Evolutionary conservation across 257 asterid genomes (phyloP), one percentile per base, ranked within the genome.

Genomic region (Przewalskia tangutica): DNA sequence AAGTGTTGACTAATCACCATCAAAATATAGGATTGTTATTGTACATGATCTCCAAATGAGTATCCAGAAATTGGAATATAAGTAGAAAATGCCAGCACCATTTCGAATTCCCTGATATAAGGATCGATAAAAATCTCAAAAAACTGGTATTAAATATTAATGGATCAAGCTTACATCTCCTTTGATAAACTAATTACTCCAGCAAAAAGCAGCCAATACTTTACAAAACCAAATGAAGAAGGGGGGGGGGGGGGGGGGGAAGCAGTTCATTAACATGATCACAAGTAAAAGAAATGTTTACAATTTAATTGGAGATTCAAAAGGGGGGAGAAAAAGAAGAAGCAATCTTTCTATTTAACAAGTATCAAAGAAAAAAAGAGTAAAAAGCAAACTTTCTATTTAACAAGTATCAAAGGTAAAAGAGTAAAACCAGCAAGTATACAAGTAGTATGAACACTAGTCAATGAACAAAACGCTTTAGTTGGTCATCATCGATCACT

Each of bases 401-500:
- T 7, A 48, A 48, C 53, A 48, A 6, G 53, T 48, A 48, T 48
- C 53, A 7, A 44, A 7, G 4, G 6, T 10, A 2, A 71, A 44
- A 10, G 12, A 50, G 80, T 75, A 75, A 75, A 75, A 13, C 62
- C 62, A 75, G 27, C 20, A 75, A 75, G 46, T 75, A 50, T 75
- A 75, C 46, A 8, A 75, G 23, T 34, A 13, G 62, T 75, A 75
- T 75, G 80, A 75, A 73, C 79, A 50, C 79, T 23, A 75, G 60
- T 50, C 20, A 75, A 75, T 75, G 44, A 73, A 75, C 62, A 75
- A 75, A 75, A 13, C 50, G 77, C 75, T 83, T 85, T 79, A 73
- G 51, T 62, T 12, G 78, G 82, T 80, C 86, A 82, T 89, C 81
- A 1, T 27, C 32, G 32, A 50, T 89, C 89, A 89, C 7, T 82